phyloP scores from a whole-genome alignment of 768 basidiomycete genomes.

The Chalciporus chontae region DNA sequence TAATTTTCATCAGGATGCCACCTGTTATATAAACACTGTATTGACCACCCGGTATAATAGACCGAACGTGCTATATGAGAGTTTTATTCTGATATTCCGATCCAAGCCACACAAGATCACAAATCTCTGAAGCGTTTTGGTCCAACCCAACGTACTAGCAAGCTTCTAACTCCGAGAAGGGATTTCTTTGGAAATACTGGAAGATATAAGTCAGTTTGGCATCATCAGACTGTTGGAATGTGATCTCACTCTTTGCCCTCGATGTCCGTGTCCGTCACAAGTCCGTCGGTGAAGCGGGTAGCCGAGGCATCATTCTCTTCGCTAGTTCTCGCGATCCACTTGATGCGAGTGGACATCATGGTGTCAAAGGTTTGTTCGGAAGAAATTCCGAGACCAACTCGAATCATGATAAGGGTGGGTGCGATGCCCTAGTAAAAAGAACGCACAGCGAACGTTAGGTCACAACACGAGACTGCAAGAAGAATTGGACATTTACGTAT shows the following conservation, averaged over 20 bases:
- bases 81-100: too few relatives aligned
- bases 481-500: slow-evolving; percentile 31
- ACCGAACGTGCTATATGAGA: too few relatives aligned
- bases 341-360: slow-evolving; percentile 22
- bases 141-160: too few relatives aligned
- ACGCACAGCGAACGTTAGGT: neutral
- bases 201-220: neutral
- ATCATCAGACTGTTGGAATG: neutral
- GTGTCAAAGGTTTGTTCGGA: slow-evolving; percentile 18
- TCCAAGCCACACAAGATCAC: too few relatives aligned
- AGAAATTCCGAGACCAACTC: slow-evolving; percentile 31
- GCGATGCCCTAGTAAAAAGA: slow-evolving; percentile 28
- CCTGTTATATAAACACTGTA: too few relatives aligned
- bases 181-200: too few relatives aligned
- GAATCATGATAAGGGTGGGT: slow-evolving; percentile 35
- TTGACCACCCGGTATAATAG: too few relatives aligned
- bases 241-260: slow-evolving; percentile 13
- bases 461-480: neutral
- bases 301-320: slow-evolving; percentile 14
- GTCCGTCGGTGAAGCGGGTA: slow-evolving; percentile 20
- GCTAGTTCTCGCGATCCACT: slow-evolving; percentile 16
- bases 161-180: too few relatives aligned
- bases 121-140: too few relatives aligned
- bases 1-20: neutral
- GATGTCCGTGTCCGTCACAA: slow-evolving; percentile 16